Percentiles rank a stretch among this genome's conserved stretches.
Evolutionary conservation across 139 green algal genomes (phyloP).

Genomic region (Nannochloris sp.): DNA sequence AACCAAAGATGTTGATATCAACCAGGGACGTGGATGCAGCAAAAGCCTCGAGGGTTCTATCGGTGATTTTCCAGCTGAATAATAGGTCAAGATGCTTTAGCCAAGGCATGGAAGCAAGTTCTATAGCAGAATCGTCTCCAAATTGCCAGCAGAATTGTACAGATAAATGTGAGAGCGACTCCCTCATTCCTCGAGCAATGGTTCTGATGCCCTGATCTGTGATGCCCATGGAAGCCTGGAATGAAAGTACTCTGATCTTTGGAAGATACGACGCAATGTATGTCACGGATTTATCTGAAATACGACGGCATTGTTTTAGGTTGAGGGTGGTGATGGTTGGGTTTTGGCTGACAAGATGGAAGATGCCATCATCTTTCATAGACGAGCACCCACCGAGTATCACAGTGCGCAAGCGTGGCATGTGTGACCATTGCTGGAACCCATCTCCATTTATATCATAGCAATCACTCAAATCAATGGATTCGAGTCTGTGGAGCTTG

Average conservation of each 20-base stretch:
- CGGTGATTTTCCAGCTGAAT: constrained; percentile 35
- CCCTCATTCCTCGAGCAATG: constrained; percentile 9
- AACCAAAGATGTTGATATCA: constrained; percentile 17
- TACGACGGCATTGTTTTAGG: constrained; percentile 32
- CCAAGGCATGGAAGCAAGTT: constrained; percentile 9
- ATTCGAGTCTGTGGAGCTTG: constrained; percentile 12
- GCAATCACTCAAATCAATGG: constrained; percentile 32
- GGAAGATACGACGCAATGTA: constrained; percentile 8
- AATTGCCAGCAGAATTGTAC: constrained; percentile 38
- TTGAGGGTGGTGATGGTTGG: constrained; percentile 16
- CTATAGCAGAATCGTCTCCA: constrained; percentile 11
- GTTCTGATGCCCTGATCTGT: constrained; percentile 24
- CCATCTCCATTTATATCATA: not conserved
- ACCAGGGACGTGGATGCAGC: constrained; percentile 14
- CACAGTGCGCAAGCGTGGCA: constrained; percentile 13
- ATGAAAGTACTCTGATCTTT: not conserved
- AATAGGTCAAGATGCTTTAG: constrained; percentile 14
- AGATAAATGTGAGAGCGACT: constrained; percentile 26
- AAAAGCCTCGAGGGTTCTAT: constrained; percentile 12
- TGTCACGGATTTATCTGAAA: constrained; percentile 24
- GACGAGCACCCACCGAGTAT: constrained; percentile 21
- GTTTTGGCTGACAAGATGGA: constrained; percentile 5
- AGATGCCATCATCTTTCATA: constrained; percentile 26
- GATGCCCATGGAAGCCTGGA: constrained; percentile 31
- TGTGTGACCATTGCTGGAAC: not conserved